Base-by-base conservation (phyloP, 805 yeast species). In the Yarrowia porcina region DNA sequence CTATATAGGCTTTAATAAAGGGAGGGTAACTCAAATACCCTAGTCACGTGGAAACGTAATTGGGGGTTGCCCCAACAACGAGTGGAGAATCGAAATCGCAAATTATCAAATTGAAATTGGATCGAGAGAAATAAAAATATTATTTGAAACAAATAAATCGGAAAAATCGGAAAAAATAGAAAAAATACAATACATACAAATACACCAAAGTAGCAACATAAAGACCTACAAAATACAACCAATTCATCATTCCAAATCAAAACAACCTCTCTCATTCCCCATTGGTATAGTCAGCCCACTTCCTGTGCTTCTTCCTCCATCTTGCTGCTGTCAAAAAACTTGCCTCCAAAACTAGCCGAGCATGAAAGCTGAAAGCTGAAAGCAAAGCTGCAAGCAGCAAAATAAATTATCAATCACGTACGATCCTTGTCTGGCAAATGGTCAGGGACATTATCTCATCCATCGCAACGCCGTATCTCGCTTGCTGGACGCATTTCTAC, bases 11-110 rank as follows among this genome's bases (percentile, higher is more conserved):
- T 45, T 45, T 45, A 20, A 45, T 45, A 17, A 30, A 28, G 20
- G 52, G 52, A 45, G 52, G 52, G 52, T 45, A 45, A 45, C 36
- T 30, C 25, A 23, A n/a, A 17, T 18, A 30, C 52, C 52, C 52
- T 45, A 45, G 52, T 45, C 52, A 45, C 36, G 52, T 45, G 50
- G 4, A 3, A 28, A 30, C 18, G 33, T 44, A 17, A 28, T n/a
- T 11, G 11, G n/a, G 45, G 9, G 10, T 21, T 25, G 27, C 9
- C 25, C 4, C 17, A 39, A n/a, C 8, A n/a, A 15, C 5, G 36
- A 15, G 9, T 15, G 4, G 17, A 13, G 21, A 39, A 38, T 38
- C 5, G 17, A 17, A 21, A 21, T 21, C 8, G 10, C 8, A 35
- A n/a, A n/a, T 35, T 2, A 12, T 21, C 6, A 41, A 21, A 15